Conservation (phyloP, 768 basidiomycete species). For the Phaffia tasmanica region DNA sequence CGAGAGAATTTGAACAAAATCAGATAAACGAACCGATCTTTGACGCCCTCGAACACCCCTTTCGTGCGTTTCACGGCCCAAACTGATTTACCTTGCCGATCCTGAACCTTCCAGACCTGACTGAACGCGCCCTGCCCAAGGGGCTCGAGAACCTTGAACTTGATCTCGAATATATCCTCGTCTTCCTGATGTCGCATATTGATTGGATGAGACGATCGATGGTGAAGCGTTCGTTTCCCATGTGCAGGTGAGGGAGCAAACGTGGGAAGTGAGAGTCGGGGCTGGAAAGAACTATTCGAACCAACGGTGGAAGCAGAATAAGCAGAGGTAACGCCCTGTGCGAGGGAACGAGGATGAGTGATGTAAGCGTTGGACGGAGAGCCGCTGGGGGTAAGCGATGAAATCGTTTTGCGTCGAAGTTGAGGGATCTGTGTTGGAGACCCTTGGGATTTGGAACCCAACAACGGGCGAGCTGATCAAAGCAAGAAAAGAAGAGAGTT, state of each 20-base stretch:
- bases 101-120: conserved; percentile 62
- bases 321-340: conserved; percentile 28
- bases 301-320: too few relatives aligned
- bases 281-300: conserved; percentile 11
- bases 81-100: conserved; percentile 40
- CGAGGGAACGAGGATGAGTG: conserved; percentile 25
- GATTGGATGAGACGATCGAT: conserved; percentile 27
- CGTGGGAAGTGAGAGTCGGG: conserved; percentile 28
- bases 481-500: background rate
- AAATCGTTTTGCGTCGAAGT: background rate
- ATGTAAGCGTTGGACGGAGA: conserved; percentile 27
- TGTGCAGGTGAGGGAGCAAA: conserved; percentile 21
- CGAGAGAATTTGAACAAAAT: background rate
- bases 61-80: conserved; percentile 93
- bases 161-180: conserved; percentile 51
- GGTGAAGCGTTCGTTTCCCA: conserved; percentile 24
- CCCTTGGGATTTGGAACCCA: background rate
- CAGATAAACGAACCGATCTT: conserved; percentile 59
- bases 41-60: conserved; percentile 67
- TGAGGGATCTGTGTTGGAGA: background rate
- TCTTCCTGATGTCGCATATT: conserved; percentile 40
- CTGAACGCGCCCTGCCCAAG: conserved; percentile 90
- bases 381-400: background rate
- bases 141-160: conserved; percentile 67
- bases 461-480: conserved; percentile 1